Evolutionary conservation across 352 stramenopile genomes (phyloP).

Genomic region (Pythium aphanidermatum): DNA sequence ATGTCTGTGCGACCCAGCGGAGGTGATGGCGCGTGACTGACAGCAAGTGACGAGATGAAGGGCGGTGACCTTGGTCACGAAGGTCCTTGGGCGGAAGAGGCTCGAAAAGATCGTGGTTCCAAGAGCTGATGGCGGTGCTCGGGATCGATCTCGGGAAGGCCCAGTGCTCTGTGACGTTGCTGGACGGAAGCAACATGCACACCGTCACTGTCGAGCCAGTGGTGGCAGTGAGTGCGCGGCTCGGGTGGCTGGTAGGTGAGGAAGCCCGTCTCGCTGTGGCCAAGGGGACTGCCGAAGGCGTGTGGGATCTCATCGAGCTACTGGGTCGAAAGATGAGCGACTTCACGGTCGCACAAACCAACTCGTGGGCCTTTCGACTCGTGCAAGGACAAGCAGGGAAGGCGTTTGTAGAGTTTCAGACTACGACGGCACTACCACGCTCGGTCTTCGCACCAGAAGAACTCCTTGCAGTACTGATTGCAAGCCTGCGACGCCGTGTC

Average conservation of each 20-base stretch:
- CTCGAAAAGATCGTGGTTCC: too few relatives aligned
- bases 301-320: conserved; percentile 16
- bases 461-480: conserved; percentile 33
- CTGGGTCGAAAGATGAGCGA: conserved; percentile 13
- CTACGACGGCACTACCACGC: neutral
- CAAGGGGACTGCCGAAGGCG: conserved; percentile 1
- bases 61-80: too few relatives aligned
- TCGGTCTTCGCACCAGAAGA: conserved; percentile 30
- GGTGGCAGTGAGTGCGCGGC: conserved; percentile 2
- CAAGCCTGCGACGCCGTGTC: conserved; percentile 27
- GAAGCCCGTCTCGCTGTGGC: conserved; percentile 5
- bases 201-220: conserved; percentile 5
- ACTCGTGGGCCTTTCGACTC: conserved; percentile 29
- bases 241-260: conserved; percentile 11
- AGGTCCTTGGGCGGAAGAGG: too few relatives aligned
- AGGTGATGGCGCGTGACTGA: too few relatives aligned
- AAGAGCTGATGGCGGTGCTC: conserved; percentile 7
- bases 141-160: conserved; percentile 17
- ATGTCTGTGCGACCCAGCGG: too few relatives aligned
- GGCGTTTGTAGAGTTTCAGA: conserved; percentile 24
- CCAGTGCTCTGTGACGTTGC: conserved; percentile 8
- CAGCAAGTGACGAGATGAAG: too few relatives aligned
- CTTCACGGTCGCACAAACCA: conserved; percentile 1
- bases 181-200: neutral
- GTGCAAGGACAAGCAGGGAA: conserved; percentile 22